Conservation (phyloP, 129 eudicot genomes). For the Flaveria robusta region DNA sequence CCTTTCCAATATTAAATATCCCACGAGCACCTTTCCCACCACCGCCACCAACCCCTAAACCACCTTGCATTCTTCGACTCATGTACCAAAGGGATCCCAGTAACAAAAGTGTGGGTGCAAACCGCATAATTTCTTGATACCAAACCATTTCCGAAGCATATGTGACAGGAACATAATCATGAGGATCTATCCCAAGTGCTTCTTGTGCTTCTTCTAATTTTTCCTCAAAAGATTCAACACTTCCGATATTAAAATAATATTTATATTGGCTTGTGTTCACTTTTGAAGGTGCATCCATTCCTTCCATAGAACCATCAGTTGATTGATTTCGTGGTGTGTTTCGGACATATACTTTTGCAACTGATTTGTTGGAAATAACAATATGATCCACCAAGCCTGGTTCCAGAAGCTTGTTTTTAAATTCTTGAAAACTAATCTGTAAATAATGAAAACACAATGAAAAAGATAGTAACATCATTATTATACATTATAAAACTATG, state of each 20-base stretch:
- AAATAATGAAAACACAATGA: conserved; percentile 2
- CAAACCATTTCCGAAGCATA: conserved; percentile 67
- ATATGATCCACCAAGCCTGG: conserved; percentile 76
- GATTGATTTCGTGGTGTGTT: conserved; percentile 58
- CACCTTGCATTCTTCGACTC: conserved; percentile 75
- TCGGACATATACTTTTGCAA: conserved; percentile 71
- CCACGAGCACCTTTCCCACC: conserved; percentile 81
- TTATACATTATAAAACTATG: background rate
- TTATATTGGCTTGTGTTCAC: conserved; percentile 57
- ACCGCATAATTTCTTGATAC: conserved; percentile 74
- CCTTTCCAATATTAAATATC: conserved; percentile 72
- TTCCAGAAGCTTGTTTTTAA: conserved; percentile 75
- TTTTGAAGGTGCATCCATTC: conserved; percentile 49
- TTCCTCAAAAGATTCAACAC: conserved; percentile 76
- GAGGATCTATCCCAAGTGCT: conserved; percentile 62
- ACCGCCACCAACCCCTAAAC: conserved; percentile 73
- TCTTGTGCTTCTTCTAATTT: conserved; percentile 77
- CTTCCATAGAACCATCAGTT: conserved; percentile 42
- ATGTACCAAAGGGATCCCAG: conserved; percentile 64
- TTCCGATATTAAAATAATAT: conserved; percentile 62
- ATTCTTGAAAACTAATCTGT: conserved; percentile 80
- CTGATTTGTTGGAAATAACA: conserved; percentile 67
- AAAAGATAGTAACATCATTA: background rate
- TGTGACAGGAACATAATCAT: conserved; percentile 65
- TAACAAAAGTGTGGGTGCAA: conserved; percentile 66